phyloP scores from a whole-genome alignment of 108 stramenopile genomes.

The Cyclotella cryptica region DNA sequence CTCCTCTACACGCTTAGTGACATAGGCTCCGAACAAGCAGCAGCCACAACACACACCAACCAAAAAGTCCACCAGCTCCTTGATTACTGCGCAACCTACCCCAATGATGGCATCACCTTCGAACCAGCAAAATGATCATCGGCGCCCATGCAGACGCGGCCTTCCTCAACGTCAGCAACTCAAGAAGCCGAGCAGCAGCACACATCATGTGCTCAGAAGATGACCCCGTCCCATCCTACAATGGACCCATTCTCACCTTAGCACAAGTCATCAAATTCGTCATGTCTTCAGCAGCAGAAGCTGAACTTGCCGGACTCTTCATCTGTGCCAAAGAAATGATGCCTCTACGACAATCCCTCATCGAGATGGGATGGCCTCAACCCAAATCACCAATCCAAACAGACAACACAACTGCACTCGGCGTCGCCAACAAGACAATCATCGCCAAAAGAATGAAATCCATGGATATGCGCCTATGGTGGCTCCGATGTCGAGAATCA shows the following conservation, averaged over 20 bases:
- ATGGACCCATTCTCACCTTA: not conserved
- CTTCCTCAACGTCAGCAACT: constrained; percentile 41
- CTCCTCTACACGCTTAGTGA: not conserved
- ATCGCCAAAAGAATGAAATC: constrained; percentile 43
- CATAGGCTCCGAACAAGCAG: constrained; percentile 28
- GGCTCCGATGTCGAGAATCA: constrained; percentile 7
- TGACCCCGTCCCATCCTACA: not conserved
- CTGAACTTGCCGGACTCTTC: constrained; percentile 54
- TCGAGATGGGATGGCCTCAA: constrained; percentile 56
- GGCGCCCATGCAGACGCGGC: constrained; percentile 32
- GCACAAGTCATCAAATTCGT: not conserved
- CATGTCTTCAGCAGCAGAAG: constrained; percentile 20
- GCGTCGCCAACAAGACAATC: constrained; percentile 53
- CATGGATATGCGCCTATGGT: not conserved
- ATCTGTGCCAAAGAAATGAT: constrained; percentile 33
- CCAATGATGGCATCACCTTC: constrained; percentile 44
- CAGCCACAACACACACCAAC: constrained; percentile 15
- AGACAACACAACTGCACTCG: constrained; percentile 58
- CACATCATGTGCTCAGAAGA: constrained; percentile 28
- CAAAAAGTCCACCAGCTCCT: constrained; percentile 31
- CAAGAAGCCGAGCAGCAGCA: constrained; percentile 46
- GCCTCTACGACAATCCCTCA: constrained; percentile 23
- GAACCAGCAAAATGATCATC: constrained; percentile 47
- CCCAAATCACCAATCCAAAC: constrained; percentile 49
- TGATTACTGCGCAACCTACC: constrained; percentile 53